These are phyloP conservation scores for Lachancea waltii DNA, from an alignment of 805 yeast species.

Conservation along the genomic window DNA sequence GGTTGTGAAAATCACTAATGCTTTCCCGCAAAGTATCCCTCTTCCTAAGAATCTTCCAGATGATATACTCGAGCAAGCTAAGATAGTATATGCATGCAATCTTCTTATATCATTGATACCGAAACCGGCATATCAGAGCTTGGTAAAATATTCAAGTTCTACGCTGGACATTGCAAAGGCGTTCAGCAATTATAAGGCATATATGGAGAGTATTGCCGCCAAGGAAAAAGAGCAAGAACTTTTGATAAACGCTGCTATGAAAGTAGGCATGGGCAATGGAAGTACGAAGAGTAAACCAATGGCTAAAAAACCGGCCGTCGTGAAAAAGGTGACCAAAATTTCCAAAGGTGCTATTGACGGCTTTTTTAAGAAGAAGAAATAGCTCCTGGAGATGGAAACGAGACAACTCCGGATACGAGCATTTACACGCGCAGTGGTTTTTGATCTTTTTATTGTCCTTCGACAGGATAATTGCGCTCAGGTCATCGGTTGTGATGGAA, in stretches of 20 bases:
- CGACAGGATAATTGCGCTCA: no score
- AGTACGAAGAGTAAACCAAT: constrained; percentile 8
- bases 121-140: constrained; percentile 34
- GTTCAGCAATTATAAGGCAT: constrained; percentile 28
- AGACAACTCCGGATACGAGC: background rate
- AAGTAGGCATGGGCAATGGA: constrained; percentile 22
- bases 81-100: constrained; percentile 34
- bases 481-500: no score
- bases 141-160: constrained; percentile 11
- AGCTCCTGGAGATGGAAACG: background rate
- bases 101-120: constrained; percentile 44
- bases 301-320: constrained; percentile 16
- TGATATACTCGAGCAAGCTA: constrained; percentile 33
- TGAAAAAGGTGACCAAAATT: constrained; percentile 20
- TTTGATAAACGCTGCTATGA: constrained; percentile 29
- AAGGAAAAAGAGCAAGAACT: constrained; percentile 24
- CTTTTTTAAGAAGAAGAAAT: constrained; percentile 45
- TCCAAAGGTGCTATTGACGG: constrained; percentile 57
- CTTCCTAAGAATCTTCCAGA: constrained; percentile 28
- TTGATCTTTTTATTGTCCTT: no score
- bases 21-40: constrained; percentile 36
- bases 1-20: constrained; percentile 30
- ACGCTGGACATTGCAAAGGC: constrained; percentile 27
- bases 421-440: background rate
- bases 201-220: constrained; percentile 16